Conservation (phyloP, 169 alveolate genomes). For the Plasmodium sp. region DNA sequence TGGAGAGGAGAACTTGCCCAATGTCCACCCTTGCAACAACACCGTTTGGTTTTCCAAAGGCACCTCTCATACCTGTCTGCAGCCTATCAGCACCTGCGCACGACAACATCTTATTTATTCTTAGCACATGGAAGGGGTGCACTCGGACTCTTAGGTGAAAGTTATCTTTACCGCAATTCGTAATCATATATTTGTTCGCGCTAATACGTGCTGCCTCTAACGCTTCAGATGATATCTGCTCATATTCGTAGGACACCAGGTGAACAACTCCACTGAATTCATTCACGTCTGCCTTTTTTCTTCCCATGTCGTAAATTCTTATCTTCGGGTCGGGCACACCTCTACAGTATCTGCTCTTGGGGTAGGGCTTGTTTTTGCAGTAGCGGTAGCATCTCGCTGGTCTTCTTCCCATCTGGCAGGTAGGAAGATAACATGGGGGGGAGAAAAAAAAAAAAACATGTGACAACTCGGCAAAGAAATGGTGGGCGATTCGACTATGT, state of each 20-base stretch:
- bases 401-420: constrained; percentile 97
- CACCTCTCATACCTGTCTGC: constrained; percentile 99
- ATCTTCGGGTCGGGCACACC: constrained; percentile 99
- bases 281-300: constrained; percentile 97
- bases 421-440: background rate
- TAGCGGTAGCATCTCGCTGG: constrained; percentile 99
- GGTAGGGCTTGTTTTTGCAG: constrained; percentile 99
- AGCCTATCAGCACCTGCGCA: constrained; percentile 99
- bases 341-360: constrained; percentile 98
- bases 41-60: constrained; percentile 99
- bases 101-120: constrained; percentile 99
- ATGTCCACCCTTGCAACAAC: constrained; percentile 97
- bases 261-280: constrained; percentile 98
- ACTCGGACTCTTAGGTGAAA: constrained; percentile 99
- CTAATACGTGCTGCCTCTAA: constrained; percentile 99
- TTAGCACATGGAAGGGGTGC: constrained; percentile 99
- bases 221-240: constrained; percentile 99
- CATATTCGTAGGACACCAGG: constrained; percentile 98
- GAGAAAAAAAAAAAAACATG: background rate
- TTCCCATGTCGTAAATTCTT: constrained; percentile 98
- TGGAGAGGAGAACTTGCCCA: constrained; percentile 96
- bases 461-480: background rate
- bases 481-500: background rate
- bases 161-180: constrained; percentile 97
- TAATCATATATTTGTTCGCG: constrained; percentile 98